Percentiles rank a stretch among this genome's conserved stretches.
phyloP scores from a whole-genome alignment of 2,329 filamentous ascomycete genomes.

The Colletotrichum eremochloae region DNA sequence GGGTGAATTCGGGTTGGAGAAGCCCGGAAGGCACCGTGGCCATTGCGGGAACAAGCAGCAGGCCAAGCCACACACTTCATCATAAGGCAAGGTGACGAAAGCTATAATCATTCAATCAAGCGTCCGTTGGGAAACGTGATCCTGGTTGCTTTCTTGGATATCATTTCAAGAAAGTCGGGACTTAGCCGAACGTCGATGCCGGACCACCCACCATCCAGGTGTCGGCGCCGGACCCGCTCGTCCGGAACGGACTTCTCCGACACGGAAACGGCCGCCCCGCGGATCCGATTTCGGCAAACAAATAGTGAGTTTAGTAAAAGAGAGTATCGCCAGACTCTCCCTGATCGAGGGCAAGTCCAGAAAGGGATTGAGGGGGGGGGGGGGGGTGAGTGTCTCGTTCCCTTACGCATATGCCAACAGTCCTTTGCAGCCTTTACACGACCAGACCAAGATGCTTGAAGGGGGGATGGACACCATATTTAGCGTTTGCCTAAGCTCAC shows the following conservation, averaged over 20 bases:
- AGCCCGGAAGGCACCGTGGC: not conserved
- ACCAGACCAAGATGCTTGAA: not conserved
- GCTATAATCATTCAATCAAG: not conserved
- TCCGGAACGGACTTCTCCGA: not conserved
- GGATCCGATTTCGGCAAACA: not conserved
- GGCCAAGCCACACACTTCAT: not conserved
- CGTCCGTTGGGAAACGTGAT: not conserved
- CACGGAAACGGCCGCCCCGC: not conserved
- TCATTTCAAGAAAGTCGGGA: not conserved
- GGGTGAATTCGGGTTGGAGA: not conserved
- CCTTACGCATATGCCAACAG: not conserved
- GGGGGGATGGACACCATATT: not conserved
- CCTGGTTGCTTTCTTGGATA: not conserved
- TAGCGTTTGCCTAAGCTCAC: not conserved
- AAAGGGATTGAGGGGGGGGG: not conserved
- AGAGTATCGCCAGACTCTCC: not conserved
- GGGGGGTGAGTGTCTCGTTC: not conserved
- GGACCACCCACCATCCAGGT: not conserved
- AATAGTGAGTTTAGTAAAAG: not conserved
- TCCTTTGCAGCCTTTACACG: not conserved
- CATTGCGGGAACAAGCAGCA: not conserved
- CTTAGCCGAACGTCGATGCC: not conserved
- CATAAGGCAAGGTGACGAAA: rapidly evolving
- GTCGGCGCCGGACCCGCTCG: not conserved
- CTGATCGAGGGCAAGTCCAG: not conserved